Evolutionary conservation across 164 flowering plant species (phyloP).

Genomic region (Tetrastigma voinierianum): DNA sequence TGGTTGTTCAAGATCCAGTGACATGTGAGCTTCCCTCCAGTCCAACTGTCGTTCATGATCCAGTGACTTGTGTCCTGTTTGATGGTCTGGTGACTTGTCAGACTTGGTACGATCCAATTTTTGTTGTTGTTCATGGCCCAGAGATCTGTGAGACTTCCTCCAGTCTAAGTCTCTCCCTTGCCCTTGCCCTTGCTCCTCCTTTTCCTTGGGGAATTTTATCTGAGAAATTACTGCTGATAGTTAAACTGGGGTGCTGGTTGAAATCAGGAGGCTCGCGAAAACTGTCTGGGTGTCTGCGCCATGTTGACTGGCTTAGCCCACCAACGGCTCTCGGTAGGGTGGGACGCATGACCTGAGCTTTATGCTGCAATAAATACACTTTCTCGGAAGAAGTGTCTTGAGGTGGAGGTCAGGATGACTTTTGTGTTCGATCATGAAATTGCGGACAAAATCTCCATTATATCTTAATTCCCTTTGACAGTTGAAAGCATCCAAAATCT

Average conservation of each 20-base stretch:
- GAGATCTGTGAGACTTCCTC: conserved; percentile 32
- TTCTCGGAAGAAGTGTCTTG: conserved; percentile 52
- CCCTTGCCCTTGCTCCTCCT: too few relatives aligned
- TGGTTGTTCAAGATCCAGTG: too few relatives aligned
- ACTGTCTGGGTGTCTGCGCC: conserved; percentile 39
- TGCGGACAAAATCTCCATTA: conserved; percentile 42
- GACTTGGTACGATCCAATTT: too few relatives aligned
- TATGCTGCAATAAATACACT: conserved; percentile 57
- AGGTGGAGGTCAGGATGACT: conserved; percentile 69
- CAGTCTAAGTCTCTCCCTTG: conserved; percentile 46
- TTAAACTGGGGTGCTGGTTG: conserved; percentile 16
- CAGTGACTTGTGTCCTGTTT: too few relatives aligned
- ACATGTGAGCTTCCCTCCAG: too few relatives aligned
- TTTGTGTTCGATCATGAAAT: conserved; percentile 37
- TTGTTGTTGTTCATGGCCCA: too few relatives aligned
- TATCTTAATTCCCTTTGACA: conserved; percentile 18
- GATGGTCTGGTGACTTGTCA: too few relatives aligned
- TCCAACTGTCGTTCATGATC: too few relatives aligned
- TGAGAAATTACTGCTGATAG: conserved; percentile 32
- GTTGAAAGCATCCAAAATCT: conserved; percentile 36
- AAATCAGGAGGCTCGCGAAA: conserved; percentile 74
- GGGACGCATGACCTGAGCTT: conserved; percentile 20
- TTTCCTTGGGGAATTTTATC: conserved; percentile 52
- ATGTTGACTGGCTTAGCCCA: conserved; percentile 53
- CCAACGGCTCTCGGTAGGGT: conserved; percentile 56